Evolutionary conservation across 768 basidiomycete species (phyloP), one percentile per base, ranked within the genome.

Genomic region (Ramaria sp.): DNA sequence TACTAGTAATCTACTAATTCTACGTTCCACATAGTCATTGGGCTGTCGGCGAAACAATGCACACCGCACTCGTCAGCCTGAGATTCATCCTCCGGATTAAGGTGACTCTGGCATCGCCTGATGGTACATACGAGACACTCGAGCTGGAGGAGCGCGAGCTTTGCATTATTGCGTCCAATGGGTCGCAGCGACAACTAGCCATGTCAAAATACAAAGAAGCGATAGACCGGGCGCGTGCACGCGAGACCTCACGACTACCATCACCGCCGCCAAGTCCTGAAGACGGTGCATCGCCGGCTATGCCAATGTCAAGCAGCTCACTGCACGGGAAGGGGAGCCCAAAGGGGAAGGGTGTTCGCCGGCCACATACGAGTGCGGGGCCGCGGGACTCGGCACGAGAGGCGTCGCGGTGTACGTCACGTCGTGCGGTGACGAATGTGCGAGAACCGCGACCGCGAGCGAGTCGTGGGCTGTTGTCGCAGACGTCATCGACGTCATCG

Each of bases 11-110:
- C n/a, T n/a, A n/a, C n/a, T n/a, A n/a, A n/a, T n/a, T n/a, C n/a
- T n/a, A 20, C 18, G 20, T 48, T 15, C 41, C 34, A 3, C 75
- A 76, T 56, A 81, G 77, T 61, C 79, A 84, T 18, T 91, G 88
- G 85, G 77, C 86, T 8, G 76, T 85, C 55, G 88, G 88, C 10
- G 87, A 89, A 71, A 83, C 85, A 25, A 77, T 88, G 60, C 71
- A 75, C 58, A 83, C 83, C 39, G 73, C 78, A 49, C 66, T 83
- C 60, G 80, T 77, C 13, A 75, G 77, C 50, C 77, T 88, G 51
- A 77, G 76, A 64, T 92, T 87, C 66, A 81, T 82, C 65, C 70
- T 83, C 60, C 78, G 79, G 43, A 72, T 83, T 59, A 86, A 85
- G 77, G 82, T 87, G 54, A 60, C 34, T 45, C 56, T 56, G 12